Conservation (phyloP, 495 filamentous ascomycete genomes). For the Podospora bellae-mahoneyi region DNA sequence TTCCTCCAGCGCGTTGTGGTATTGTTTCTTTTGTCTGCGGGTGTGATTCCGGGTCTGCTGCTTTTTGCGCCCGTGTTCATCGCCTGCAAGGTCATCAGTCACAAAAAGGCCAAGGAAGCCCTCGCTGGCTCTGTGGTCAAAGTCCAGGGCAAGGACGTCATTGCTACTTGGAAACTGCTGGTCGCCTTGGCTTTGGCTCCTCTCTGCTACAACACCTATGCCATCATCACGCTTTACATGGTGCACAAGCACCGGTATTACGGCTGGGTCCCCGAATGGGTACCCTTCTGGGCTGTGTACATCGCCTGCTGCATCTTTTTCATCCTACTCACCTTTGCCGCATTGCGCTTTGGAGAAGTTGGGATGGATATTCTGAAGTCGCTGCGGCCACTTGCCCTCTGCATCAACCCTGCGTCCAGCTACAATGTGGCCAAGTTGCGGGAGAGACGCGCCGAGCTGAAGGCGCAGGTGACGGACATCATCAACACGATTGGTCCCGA, state of each 20-base stretch:
- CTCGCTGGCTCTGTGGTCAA: conserved; percentile 93
- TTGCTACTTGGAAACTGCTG: conserved; percentile 97
- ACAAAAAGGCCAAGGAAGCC: conserved; percentile 83
- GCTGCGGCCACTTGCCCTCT: conserved; percentile 83
- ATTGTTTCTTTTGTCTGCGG: conserved; percentile 68
- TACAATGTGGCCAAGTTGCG: conserved; percentile 82
- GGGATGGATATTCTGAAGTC: conserved; percentile 99
- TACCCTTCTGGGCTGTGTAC: conserved; percentile 75
- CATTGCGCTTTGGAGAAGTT: conserved; percentile 90
- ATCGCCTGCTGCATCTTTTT: conserved; percentile 73
- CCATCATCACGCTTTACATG: background rate
- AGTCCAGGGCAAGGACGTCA: conserved; percentile 87
- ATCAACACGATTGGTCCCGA: conserved; percentile 97
- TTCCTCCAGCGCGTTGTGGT: conserved; percentile 79
- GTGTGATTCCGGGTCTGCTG: conserved; percentile 79
- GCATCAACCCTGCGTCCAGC: conserved; percentile 75
- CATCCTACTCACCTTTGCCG: conserved; percentile 85
- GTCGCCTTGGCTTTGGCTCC: conserved; percentile 88
- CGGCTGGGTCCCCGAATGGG: conserved; percentile 72
- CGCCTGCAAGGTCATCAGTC: conserved; percentile 83
- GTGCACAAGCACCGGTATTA: conserved; percentile 63
- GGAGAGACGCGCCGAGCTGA: conserved; percentile 65
- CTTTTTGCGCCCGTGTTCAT: conserved; percentile 92
- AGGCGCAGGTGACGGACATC: conserved; percentile 77
- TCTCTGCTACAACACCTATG: conserved; percentile 63